Evolutionary conservation across 345 rosid species (phyloP), one percentile per base, ranked within the genome.

Genomic region (Acer campestre): DNA sequence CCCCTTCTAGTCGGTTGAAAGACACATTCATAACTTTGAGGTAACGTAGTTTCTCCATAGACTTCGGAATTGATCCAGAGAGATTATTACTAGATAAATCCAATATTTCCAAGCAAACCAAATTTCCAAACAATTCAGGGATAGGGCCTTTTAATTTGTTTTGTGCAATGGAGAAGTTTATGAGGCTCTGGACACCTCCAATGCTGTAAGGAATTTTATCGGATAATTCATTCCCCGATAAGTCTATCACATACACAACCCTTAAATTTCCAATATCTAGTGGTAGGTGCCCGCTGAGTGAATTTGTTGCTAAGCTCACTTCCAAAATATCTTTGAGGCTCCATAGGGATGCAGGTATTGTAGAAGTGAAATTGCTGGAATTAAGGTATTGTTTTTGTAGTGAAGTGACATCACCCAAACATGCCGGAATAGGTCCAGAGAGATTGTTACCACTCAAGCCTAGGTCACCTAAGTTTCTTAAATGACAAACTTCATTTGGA

Each of bases 1-100:
- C 80, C 51, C 84, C 84, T 61, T 31, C 38, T 10, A 81, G 55
- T 35, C 31, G 9, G 67, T 80, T 80, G 14, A 29, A 48, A 6
- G 80, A 76, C n/a, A 78, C 59, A 79, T 75, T 75, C 3, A 78
- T 29, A 31, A 1, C 11, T 25, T 51, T 13, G 0, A 82, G 74
- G 29, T 48, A 13, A 40, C 5, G 2, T 16, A 78, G 75, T 25
- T 14, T 29, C 31, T 71, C 72, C 1, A 82, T 40, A 20, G 77
- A 78, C 55, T 75, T 74, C 5, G 81, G 81, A 38, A 81, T 63
- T 8, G 1, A 0, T 29, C 78, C 81, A 2, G 75, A 55, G 9
- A 82, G 73, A 12, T 22, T 17, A 35, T 82, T 78, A 1, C 10
- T 1, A 0, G 81, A 82, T 2, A 80, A 71, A 20, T 81, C 75